phyloP scores from a whole-genome alignment of 805 yeast species.

The Scheffersomyces coipomensis region DNA sequence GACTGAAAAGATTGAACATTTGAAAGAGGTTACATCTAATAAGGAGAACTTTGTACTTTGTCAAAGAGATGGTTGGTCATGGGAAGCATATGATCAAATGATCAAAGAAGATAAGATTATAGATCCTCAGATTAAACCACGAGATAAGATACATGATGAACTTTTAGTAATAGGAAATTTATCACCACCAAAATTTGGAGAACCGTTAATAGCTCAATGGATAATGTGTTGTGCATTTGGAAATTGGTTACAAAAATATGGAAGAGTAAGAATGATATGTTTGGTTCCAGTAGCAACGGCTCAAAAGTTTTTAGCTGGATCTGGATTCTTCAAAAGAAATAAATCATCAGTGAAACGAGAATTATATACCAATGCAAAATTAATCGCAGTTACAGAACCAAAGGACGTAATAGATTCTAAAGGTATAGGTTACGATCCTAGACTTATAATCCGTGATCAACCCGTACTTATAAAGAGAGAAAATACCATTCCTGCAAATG shows the following conservation, averaged over 20 bases:
- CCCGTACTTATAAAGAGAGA: constrained; percentile 29
- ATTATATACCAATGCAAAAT: constrained; percentile 54
- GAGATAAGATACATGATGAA: constrained; percentile 48
- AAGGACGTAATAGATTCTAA: constrained; percentile 1
- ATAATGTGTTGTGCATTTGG: constrained; percentile 61
- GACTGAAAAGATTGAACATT: constrained; percentile 22
- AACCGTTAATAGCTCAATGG: constrained; percentile 74
- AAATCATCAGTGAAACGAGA: constrained; percentile 66
- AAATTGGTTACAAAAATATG: constrained; percentile 72
- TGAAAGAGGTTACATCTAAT: constrained; percentile 21
- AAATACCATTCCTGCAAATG: constrained; percentile 25
- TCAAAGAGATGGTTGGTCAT: constrained; percentile 57
- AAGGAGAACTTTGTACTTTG: constrained; percentile 31
- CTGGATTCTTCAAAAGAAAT: constrained; percentile 51
- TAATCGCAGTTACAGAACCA: constrained; percentile 48
- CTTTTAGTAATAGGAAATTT: constrained; percentile 61
- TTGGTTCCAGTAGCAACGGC: constrained; percentile 61
- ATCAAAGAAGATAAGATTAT: constrained; percentile 46
- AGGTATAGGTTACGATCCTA: constrained; percentile 37
- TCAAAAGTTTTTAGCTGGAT: constrained; percentile 53
- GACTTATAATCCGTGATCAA: constrained; percentile 32
- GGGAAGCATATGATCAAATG: constrained; percentile 60
- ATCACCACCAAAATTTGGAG: constrained; percentile 52
- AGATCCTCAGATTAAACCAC: constrained; percentile 18
- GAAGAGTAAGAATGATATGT: constrained; percentile 71